Percentiles rank a stretch among this genome's conserved stretches.
These are phyloP conservation scores for Hippophae rhamnoides DNA, from an alignment of 306 rosid species.

Conservation along the genomic window DNA sequence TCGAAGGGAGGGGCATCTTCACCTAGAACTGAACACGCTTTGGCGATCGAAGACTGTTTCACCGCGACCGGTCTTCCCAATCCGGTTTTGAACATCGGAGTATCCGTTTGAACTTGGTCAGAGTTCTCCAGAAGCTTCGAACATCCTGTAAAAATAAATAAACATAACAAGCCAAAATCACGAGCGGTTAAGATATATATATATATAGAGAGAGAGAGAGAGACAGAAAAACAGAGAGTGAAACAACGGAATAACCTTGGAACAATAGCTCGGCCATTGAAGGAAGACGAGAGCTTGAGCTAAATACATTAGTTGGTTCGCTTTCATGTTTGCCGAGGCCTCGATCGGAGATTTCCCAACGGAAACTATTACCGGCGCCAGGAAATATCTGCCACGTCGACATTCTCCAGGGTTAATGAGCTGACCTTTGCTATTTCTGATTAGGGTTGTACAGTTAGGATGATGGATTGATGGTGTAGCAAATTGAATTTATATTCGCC, in stretches of 20 bases:
- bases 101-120: slow-evolving; percentile 7
- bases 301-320: slow-evolving; percentile 3
- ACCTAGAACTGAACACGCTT: slow-evolving; percentile 36
- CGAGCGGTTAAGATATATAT: too few relatives aligned
- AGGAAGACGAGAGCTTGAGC: slow-evolving; percentile 25
- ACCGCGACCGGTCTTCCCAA: slow-evolving; percentile 33
- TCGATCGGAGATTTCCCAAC: slow-evolving; percentile 25
- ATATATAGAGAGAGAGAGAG: neutral
- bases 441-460: too few relatives aligned
- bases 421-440: neutral
- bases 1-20: slow-evolving; percentile 15
- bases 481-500: too few relatives aligned
- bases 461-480: too few relatives aligned
- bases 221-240: neutral
- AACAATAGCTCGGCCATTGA: slow-evolving; percentile 44
- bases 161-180: neutral
- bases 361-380: slow-evolving; percentile 17
- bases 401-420: slow-evolving; percentile 12
- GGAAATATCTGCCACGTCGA: slow-evolving; percentile 33
- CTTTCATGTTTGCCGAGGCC: slow-evolving; percentile 11
- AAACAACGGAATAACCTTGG: slow-evolving; percentile 19
- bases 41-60: slow-evolving; percentile 38
- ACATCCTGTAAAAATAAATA: slow-evolving; percentile 23
- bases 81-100: slow-evolving; percentile 40
- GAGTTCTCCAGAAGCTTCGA: slow-evolving; percentile 31